Base-by-base conservation (phyloP, 345 rosid species). In the Geranium rotundifolium region DNA sequence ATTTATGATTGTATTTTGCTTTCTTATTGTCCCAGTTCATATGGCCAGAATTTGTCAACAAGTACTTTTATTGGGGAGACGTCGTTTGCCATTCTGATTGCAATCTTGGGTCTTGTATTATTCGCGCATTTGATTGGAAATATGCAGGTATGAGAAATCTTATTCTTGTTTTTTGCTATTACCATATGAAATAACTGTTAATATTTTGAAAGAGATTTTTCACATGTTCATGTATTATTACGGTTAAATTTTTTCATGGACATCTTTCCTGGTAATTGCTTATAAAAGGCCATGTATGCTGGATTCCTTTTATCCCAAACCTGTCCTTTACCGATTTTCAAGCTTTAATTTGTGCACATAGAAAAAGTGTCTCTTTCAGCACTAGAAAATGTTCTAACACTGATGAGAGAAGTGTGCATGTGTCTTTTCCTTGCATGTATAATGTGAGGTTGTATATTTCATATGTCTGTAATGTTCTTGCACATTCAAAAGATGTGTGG, bases 121-220 rank as follows among this genome's bases (percentile, higher is more conserved):
- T 92, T 87, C 69, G 88, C 97, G 8, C 95, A 89, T 77, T 81
- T 90, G 81, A 92, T 92, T 65, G 97, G 96, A 67, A 92, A 92
- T 78, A 90, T 92, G 96, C 96, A 90, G 90, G 98, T 87, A 87
- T 46, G 52, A 46, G 52, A 46, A 46, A 46, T 46, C 52, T 4
- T 46, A 9, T 46, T 46, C 52, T 46, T 46, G 52, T 46, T 14
- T 46, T 46, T 46, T 12, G 6, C 15, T 46, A 46, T 46, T 46
- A 9, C 12, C 14, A 46, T 46, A 2, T 46, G 15, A 46, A 46
- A 46, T 14, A 3, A 46, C 16, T 7, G 3, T 46, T 46, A 14
- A 7, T 46, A 9, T 7, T 46, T 46, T 46, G 14, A 12, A 9
- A 46, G 13, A 14, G 16, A 46, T 7, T 46, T 46, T 46, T 9